A percentile compares a stretch with the other conserved stretches of the same genome.
Evolutionary conservation across 2,329 filamentous ascomycete species (phyloP).

Genomic region (Aphanoascus verrucosus): DNA sequence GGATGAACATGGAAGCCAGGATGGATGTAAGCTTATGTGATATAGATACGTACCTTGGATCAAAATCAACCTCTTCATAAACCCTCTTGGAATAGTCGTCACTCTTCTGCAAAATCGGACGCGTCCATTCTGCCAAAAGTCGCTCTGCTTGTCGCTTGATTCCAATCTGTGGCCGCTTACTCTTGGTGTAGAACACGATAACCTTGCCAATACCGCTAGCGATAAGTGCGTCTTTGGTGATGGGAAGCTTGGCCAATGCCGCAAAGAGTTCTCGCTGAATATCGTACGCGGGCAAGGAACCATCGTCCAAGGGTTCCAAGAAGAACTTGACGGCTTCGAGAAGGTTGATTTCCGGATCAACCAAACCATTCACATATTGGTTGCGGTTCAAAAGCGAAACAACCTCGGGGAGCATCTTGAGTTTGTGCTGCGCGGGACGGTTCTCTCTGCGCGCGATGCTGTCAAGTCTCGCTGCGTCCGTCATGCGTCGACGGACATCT

Average conservation of each 20-base stretch:
- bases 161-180: conserved; percentile 71
- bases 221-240: conserved; percentile 80
- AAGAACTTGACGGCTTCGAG: conserved; percentile 94
- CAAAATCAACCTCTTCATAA: conserved; percentile 48
- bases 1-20: neutral
- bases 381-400: conserved; percentile 80
- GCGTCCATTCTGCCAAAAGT: conserved; percentile 88
- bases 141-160: conserved; percentile 93
- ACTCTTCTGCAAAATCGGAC: conserved; percentile 84
- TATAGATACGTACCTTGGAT: conserved; percentile 39
- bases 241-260: conserved; percentile 66
- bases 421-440: conserved; percentile 78
- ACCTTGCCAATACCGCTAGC: conserved; percentile 94
- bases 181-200: conserved; percentile 92
- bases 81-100: conserved; percentile 86
- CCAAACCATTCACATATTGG: conserved; percentile 65
- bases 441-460: conserved; percentile 68
- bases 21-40: neutral
- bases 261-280: conserved; percentile 92
- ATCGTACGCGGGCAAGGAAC: conserved; percentile 87
- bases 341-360: conserved; percentile 92
- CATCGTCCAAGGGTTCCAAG: conserved; percentile 87
- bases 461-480: conserved; percentile 75
- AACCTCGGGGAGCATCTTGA: conserved; percentile 87
- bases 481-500: conserved; percentile 79